Evolutionary conservation across 345 rosid species (phyloP).

Genomic region (Bruguiera sexangula): DNA sequence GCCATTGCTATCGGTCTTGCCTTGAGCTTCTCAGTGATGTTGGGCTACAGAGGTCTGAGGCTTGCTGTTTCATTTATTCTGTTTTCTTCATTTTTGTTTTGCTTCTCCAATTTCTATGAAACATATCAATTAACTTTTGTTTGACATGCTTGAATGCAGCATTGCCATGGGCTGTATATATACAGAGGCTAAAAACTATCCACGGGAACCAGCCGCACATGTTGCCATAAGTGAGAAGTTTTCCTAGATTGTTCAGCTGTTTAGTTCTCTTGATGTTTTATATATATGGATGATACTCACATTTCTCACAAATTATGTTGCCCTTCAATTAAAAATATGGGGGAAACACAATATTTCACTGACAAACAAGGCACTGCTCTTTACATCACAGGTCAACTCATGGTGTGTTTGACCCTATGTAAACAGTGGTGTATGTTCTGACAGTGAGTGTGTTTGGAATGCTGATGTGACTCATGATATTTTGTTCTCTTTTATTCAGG

Average conservation of each 20-base stretch:
- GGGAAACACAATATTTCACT: no score
- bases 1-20: slow-evolving; percentile 97
- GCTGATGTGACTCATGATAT: background rate
- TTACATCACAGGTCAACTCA: no score
- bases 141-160: slow-evolving; percentile 46
- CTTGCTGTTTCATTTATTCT: slow-evolving; percentile 5
- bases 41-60: slow-evolving; percentile 69
- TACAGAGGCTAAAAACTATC: slow-evolving; percentile 90
- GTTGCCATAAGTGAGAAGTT: slow-evolving; percentile 86
- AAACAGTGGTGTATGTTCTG: no score
- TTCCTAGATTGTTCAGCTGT: background rate
- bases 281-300: no score
- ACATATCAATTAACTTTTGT: slow-evolving; percentile 22
- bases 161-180: slow-evolving; percentile 94
- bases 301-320: no score
- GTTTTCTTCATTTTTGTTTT: background rate
- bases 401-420: no score
- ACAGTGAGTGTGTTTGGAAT: background rate
- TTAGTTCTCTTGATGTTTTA: background rate
- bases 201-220: slow-evolving; percentile 98
- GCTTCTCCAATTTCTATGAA: slow-evolving; percentile 3
- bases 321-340: no score
- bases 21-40: slow-evolving; percentile 88
- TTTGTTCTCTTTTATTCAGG: slow-evolving; percentile 48
- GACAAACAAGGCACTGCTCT: no score